Base-by-base conservation (phyloP, 2,329 filamentous ascomycete genomes). In the Colletotrichum falcatum region DNA sequence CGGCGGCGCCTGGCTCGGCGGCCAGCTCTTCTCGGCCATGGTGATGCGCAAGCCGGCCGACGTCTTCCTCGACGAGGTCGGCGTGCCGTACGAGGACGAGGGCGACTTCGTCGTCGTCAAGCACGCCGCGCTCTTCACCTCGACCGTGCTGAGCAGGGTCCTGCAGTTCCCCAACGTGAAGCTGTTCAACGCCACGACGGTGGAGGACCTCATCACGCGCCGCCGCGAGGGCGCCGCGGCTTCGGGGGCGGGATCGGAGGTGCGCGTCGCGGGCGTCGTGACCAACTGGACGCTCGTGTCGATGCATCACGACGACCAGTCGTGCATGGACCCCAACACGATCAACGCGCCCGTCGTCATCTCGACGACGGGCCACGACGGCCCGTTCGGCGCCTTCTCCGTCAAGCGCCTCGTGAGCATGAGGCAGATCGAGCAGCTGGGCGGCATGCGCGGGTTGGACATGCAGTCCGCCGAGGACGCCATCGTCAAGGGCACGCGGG, bases 321-420 rank as follows among this genome's bases (percentile, higher is more conserved):
- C 90, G 72, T 97, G 94, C 91, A 97, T 97, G 94, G 95, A 97
- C 81, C 94, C 94, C 75, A 97, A 96, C 89, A 97, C 94, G 77
- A 97, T 97, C 88, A 97, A 97, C 79, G 94, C 94, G 0, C 94
- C 94, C 1, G 82, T 97, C 70, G 86, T 97, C 78, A 92, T 98
- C 84, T 94, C 91, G 68, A 97, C 94, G 30, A 97, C 94, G 0
- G 95, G 94, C 61, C 94, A 98, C 77, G 94, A 98, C 74, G 95
- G 89, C 0, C 94, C 94, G 20, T 97, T 97, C 79, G 95, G 94
- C 56, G 94, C 94, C 60, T 98, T 98, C 85, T 92, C 84, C 74
- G 94, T 94, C 80, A 97, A 97, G 89, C 90, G 94, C 59, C 91
- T 97, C 49, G 94, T 97, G 58, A 93, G 91, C 81, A 97, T 97